A percentile compares a stretch with the other conserved stretches of the same genome.
Evolutionary conservation across 495 filamentous ascomycete genomes (phyloP).

Genomic region (Chaetomidium leptoderma): DNA sequence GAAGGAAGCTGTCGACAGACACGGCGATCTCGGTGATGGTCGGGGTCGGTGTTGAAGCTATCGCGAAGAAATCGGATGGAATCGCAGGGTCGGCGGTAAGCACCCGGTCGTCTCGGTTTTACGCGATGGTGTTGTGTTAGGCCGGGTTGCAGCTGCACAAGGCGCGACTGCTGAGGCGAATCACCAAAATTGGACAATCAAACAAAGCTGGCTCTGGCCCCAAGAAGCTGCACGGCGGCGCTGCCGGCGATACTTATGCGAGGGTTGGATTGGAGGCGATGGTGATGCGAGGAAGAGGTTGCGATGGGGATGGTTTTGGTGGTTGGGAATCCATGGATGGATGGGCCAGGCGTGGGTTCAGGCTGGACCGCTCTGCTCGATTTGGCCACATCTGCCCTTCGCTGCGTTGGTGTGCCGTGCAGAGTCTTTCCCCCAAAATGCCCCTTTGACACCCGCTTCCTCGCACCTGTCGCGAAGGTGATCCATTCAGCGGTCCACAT

Average conservation of each 20-base stretch:
- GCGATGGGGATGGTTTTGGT: slow-evolving; percentile 16
- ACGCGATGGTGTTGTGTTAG: slow-evolving; percentile 6
- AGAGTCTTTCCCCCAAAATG: slow-evolving; percentile 34
- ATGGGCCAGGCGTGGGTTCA: slow-evolving; percentile 22
- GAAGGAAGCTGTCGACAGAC: background rate
- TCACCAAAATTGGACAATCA: slow-evolving; percentile 23
- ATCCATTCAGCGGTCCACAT: slow-evolving; percentile 34
- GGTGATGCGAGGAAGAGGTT: slow-evolving; percentile 18
- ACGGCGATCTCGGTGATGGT: background rate
- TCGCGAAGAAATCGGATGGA: slow-evolving; percentile 9
- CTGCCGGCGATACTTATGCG: slow-evolving; percentile 27
- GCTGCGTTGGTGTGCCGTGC: slow-evolving; percentile 35
- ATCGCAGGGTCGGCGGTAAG: background rate
- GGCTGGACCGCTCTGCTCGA: slow-evolving; percentile 29
- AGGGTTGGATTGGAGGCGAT: slow-evolving; percentile 23
- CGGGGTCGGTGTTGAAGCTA: background rate
- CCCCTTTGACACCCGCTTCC: slow-evolving; percentile 35
- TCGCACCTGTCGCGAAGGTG: slow-evolving; percentile 36
- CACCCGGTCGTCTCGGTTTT: background rate
- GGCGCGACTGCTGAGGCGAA: slow-evolving; percentile 16
- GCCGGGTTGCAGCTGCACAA: slow-evolving; percentile 15
- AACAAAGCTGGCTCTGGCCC: slow-evolving; percentile 7
- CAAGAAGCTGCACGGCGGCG: slow-evolving; percentile 19
- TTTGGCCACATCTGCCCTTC: slow-evolving; percentile 34
- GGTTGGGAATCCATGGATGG: slow-evolving; percentile 27